Conservation (phyloP, 164 flowering plant species). For the Paratinospora sagittata region DNA sequence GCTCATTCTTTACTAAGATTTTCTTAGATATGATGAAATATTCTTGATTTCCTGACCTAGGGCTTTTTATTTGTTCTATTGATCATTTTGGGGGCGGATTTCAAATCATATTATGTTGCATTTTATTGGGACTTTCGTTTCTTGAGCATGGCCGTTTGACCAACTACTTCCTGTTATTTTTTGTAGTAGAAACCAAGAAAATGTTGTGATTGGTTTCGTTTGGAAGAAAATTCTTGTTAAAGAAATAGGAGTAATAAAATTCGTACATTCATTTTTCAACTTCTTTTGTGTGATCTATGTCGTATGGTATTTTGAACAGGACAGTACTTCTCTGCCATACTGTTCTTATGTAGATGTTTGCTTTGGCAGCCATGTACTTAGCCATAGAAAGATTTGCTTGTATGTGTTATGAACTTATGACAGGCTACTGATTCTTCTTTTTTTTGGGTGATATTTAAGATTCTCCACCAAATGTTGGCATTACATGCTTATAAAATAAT, state of each 20-base stretch:
- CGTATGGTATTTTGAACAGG: background rate
- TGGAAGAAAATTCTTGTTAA: background rate
- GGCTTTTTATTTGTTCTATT: background rate
- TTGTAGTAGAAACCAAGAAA: background rate
- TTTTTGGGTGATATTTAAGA: background rate
- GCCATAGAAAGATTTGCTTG: background rate
- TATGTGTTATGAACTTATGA: background rate
- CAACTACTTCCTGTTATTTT: background rate
- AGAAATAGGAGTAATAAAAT: background rate
- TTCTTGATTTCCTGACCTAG: too few relatives aligned
- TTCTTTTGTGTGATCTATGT: background rate
- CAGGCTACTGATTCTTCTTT: background rate
- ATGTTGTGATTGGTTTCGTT: background rate
- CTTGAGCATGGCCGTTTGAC: background rate
- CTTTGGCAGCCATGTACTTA: background rate
- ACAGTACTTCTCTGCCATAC: background rate
- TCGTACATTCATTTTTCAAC: background rate
- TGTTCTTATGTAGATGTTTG: background rate
- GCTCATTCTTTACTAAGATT: background rate
- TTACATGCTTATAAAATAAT: background rate
- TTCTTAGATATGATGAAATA: too few relatives aligned
- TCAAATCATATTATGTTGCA: background rate
- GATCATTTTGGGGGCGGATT: background rate
- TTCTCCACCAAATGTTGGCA: background rate
- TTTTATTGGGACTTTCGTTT: background rate